Conservation (phyloP, 352 stramenopile species). For the Globisporangium sylvaticum region DNA sequence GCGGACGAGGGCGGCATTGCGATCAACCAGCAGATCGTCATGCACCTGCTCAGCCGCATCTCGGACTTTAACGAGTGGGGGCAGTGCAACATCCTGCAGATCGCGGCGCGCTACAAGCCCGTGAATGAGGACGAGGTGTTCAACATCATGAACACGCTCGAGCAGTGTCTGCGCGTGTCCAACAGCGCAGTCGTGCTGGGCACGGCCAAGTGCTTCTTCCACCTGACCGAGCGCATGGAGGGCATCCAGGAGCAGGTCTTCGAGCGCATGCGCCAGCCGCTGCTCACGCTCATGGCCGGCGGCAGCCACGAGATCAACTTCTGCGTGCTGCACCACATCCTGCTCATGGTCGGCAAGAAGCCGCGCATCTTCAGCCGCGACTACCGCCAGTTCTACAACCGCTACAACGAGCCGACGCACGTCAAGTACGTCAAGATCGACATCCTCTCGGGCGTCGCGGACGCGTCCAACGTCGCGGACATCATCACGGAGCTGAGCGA, state of each 20-base stretch:
- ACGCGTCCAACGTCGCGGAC: constrained; percentile 91
- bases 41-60: constrained; percentile 97
- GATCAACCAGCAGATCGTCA: constrained; percentile 96
- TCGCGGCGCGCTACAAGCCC: constrained; percentile 94
- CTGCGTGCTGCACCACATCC: constrained; percentile 96
- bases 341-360: constrained; percentile 93
- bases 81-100: constrained; percentile 94
- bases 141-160: constrained; percentile 97
- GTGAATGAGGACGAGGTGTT: constrained; percentile 94
- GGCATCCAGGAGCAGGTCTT: constrained; percentile 87
- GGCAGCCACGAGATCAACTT: constrained; percentile 93
- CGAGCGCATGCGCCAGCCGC: constrained; percentile 91
- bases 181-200: constrained; percentile 96
- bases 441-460: constrained; percentile 94
- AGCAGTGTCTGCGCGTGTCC: constrained; percentile 93
- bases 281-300: constrained; percentile 97
- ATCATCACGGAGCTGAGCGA: constrained; percentile 97
- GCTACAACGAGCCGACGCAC: constrained; percentile 97
- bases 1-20: constrained; percentile 94
- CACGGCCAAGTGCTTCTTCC: constrained; percentile 97
- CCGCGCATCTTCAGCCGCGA: constrained; percentile 96
- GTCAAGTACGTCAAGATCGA: constrained; percentile 98
- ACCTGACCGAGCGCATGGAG: constrained; percentile 92
- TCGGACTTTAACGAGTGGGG: constrained; percentile 99
- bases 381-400: constrained; percentile 97